A percentile compares a stretch with the other conserved stretches of the same genome.
These are phyloP conservation scores for Rubia tinctorum DNA, from an alignment of 305 asterid genomes.

Conservation along the genomic window DNA sequence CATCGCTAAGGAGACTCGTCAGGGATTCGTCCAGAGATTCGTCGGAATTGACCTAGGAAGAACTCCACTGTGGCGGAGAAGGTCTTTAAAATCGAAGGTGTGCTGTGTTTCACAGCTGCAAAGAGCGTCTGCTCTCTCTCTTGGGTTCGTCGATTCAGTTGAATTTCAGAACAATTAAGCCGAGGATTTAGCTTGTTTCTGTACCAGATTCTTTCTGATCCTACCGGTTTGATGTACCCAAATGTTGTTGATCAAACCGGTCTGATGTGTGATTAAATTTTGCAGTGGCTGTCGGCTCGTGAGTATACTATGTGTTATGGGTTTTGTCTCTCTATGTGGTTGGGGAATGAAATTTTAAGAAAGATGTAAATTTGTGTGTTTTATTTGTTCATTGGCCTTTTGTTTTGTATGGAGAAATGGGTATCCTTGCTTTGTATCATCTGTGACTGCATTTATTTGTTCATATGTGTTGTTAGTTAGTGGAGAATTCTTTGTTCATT, in stretches of 20 bases:
- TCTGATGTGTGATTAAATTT: conserved; percentile 11
- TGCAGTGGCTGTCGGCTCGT: conserved; percentile 6
- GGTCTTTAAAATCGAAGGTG: too few relatives aligned
- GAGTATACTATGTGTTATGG: background rate
- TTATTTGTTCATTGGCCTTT: background rate
- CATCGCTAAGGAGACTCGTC: too few relatives aligned
- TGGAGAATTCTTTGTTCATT: background rate
- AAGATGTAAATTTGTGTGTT: background rate
- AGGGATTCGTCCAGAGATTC: too few relatives aligned
- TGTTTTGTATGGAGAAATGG: background rate
- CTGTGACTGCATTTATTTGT: background rate
- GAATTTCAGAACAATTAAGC: background rate
- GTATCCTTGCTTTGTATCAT: background rate
- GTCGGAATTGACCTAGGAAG: too few relatives aligned
- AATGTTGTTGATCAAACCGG: conserved; percentile 9
- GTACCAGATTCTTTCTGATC: background rate
- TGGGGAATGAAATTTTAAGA: background rate
- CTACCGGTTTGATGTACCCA: background rate
- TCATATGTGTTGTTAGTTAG: background rate
- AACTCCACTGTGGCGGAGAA: too few relatives aligned
- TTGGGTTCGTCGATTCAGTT: conserved; percentile 13
- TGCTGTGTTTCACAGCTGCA: conserved; percentile 18
- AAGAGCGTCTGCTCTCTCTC: conserved; percentile 3
- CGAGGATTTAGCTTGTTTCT: background rate
- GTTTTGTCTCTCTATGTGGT: background rate